Conservation (phyloP, 495 filamentous ascomycete genomes). For the Penicillium antarcticum region DNA sequence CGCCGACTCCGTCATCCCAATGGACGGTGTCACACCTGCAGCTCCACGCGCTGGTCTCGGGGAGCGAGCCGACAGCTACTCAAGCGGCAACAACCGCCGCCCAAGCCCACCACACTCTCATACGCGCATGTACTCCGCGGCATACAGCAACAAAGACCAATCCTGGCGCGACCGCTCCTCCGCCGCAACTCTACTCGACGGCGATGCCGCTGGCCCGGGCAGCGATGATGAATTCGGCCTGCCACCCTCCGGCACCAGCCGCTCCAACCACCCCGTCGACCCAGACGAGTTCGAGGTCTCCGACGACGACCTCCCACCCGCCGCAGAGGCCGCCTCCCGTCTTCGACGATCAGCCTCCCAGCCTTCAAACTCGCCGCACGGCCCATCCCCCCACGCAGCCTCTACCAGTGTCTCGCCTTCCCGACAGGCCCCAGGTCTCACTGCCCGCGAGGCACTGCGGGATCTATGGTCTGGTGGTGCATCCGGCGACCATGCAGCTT, state of each 20-base stretch:
- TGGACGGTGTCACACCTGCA: slow-evolving; percentile 45
- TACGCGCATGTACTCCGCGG: slow-evolving; percentile 59
- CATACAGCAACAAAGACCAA: slow-evolving; percentile 44
- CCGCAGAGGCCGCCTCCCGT: slow-evolving; percentile 37
- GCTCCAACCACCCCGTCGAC: slow-evolving; percentile 57
- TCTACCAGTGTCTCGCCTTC: slow-evolving; percentile 31
- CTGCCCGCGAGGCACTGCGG: slow-evolving; percentile 64
- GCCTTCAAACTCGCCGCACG: slow-evolving; percentile 17
- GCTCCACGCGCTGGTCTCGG: slow-evolving; percentile 26
- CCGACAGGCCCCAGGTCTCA: slow-evolving; percentile 31
- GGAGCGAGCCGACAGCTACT: slow-evolving; percentile 45
- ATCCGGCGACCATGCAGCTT: slow-evolving; percentile 81
- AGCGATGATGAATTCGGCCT: slow-evolving; percentile 54
- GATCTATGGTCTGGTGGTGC: slow-evolving; percentile 68
- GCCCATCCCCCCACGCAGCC: slow-evolving; percentile 11
- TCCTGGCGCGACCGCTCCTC: slow-evolving; percentile 39
- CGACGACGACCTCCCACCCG: slow-evolving; percentile 52
- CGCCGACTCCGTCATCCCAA: slow-evolving; percentile 51
- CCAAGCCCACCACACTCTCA: slow-evolving; percentile 43
- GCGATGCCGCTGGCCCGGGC: slow-evolving; percentile 30
- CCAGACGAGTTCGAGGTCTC: slow-evolving; percentile 49
- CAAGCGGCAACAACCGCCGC: slow-evolving; percentile 51
- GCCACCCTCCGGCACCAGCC: slow-evolving; percentile 48
- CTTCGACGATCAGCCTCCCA: slow-evolving; percentile 56
- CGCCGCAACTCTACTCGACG: slow-evolving; percentile 35